Percentiles rank a stretch among this genome's conserved stretches.
Evolutionary conservation across 2,329 filamentous ascomycete genomes (phyloP).

Genomic region (Fusarium sp.): DNA sequence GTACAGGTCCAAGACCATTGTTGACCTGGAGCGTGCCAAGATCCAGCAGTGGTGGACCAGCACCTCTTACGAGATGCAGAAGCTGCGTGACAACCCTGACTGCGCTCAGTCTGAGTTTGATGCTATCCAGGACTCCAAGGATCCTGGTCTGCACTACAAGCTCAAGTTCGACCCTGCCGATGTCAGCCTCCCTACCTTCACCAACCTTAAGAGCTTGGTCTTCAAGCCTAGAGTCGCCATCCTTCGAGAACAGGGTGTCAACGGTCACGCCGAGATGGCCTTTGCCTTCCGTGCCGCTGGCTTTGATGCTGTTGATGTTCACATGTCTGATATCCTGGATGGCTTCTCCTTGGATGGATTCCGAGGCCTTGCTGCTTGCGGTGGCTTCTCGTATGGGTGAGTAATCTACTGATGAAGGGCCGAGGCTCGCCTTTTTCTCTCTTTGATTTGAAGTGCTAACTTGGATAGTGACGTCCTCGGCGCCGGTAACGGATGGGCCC

Average conservation of each 20-base stretch:
- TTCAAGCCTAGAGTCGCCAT: constrained; percentile 82
- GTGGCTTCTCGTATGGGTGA: constrained; percentile 91
- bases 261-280: constrained; percentile 97
- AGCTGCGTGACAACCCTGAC: constrained; percentile 85
- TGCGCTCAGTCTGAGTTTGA: constrained; percentile 88
- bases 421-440: neutral
- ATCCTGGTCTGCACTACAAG: constrained; percentile 88
- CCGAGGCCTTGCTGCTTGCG: constrained; percentile 90
- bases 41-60: constrained; percentile 90
- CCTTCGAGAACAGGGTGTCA: constrained; percentile 93
- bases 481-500: constrained; percentile 96
- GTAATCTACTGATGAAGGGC: neutral
- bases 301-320: constrained; percentile 91
- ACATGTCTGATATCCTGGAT: constrained; percentile 93
- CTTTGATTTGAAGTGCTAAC: constrained; percentile 2
- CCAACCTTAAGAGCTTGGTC: constrained; percentile 62
- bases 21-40: constrained; percentile 74
- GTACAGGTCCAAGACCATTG: constrained; percentile 75
- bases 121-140: constrained; percentile 77
- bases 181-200: constrained; percentile 72
- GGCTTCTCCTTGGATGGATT: constrained; percentile 85
- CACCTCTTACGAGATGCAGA: constrained; percentile 93
- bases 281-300: constrained; percentile 93
- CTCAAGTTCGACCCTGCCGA: constrained; percentile 85
- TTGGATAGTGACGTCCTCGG: constrained; percentile 72